phyloP scores from a whole-genome alignment of 2,329 filamentous ascomycete species.

The Paracamarosporium sp. region DNA sequence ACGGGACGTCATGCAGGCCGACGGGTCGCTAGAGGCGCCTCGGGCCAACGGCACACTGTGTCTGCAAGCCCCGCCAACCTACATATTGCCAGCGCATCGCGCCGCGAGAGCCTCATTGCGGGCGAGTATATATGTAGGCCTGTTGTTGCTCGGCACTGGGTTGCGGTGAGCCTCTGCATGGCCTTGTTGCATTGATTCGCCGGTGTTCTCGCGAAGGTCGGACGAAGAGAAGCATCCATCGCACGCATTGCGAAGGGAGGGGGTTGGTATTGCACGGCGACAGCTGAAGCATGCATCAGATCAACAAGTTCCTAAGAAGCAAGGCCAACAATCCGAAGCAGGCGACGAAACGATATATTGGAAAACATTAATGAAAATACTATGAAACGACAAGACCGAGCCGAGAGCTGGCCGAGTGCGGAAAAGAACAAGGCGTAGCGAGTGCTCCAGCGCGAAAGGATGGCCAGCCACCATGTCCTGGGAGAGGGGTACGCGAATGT shows the following conservation, averaged over 20 bases:
- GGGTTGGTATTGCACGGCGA: not conserved
- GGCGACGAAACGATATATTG: not conserved
- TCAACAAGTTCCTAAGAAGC: not conserved
- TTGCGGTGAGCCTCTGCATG: not conserved
- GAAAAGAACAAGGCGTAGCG: not conserved
- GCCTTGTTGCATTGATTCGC: not conserved
- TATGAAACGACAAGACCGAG: not conserved
- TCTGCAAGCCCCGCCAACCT: slow-evolving; percentile 17
- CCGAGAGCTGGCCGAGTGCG: not conserved
- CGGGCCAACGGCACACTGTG: not conserved
- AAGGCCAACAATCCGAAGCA: not conserved
- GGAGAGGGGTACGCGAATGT: too few species aligned
- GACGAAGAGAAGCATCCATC: not conserved
- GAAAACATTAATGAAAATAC: not conserved
- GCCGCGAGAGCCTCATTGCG: not conserved
- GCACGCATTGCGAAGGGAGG: too few species aligned
- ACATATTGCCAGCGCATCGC: slow-evolving; percentile 9
- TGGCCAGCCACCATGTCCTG: too few species aligned
- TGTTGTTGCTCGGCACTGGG: not conserved
- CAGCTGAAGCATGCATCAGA: not conserved
- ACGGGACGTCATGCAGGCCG: not conserved
- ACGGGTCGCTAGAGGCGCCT: not conserved
- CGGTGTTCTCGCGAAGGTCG: not conserved
- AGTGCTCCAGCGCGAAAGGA: not conserved
- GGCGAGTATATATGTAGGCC: not conserved